Evolutionary conservation across 2,329 filamentous ascomycete species (phyloP).

Genomic region (Zymoseptoria pseudotritici): DNA sequence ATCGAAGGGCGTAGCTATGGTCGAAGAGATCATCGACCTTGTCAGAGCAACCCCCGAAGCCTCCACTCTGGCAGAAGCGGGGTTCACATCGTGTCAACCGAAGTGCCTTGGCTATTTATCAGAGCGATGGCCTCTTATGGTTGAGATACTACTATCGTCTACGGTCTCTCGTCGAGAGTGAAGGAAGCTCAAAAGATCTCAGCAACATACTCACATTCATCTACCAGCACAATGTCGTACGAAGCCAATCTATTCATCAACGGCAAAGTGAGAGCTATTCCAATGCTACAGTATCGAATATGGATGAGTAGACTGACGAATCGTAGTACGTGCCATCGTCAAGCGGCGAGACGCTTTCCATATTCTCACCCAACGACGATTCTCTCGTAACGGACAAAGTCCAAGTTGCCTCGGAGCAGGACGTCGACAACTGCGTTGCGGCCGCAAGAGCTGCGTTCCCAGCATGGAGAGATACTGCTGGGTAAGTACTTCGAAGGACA

Average conservation of each 20-base stretch:
- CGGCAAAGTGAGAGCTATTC: slow-evolving; percentile 7
- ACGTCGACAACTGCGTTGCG: slow-evolving; percentile 49
- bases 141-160: too few relatives aligned
- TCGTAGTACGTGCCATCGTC: slow-evolving; percentile 5
- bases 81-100: not conserved
- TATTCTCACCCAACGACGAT: slow-evolving; percentile 45
- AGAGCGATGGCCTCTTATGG: not conserved
- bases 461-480: slow-evolving; percentile 56
- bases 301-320: slow-evolving; percentile 6
- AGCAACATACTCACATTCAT: not conserved
- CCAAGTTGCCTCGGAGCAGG: slow-evolving; percentile 43
- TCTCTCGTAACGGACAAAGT: slow-evolving; percentile 45
- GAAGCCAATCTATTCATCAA: slow-evolving; percentile 35
- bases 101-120: not conserved
- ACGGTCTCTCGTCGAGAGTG: too few relatives aligned
- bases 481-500: slow-evolving; percentile 31
- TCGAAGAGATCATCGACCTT: not conserved
- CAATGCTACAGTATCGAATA: not conserved
- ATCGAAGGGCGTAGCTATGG: too few relatives aligned
- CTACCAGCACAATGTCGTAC: not conserved
- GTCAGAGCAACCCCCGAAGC: not conserved
- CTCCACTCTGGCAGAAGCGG: not conserved
- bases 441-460: slow-evolving; percentile 60
- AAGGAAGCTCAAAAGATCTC: not conserved
- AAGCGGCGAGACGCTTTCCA: slow-evolving; percentile 39